Conservation (phyloP, 768 basidiomycete species). For the Naganishia kalamii region DNA sequence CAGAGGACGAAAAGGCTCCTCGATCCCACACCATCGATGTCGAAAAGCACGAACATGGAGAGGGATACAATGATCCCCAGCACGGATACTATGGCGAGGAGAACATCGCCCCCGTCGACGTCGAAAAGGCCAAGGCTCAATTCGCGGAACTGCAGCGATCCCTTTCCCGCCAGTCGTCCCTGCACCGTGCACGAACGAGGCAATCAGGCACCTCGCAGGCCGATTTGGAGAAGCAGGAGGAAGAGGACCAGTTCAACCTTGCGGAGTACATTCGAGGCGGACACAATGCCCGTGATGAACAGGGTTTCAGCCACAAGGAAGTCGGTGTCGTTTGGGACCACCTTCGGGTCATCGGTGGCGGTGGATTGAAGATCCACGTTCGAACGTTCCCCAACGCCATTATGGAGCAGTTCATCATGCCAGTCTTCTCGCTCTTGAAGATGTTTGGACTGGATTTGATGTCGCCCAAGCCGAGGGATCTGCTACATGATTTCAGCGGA, state of each 20-base stretch:
- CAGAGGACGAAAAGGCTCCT: conserved; percentile 12
- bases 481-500: conserved; percentile 56
- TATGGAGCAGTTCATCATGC: conserved; percentile 53
- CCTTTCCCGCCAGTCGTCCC: conserved; percentile 19
- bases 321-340: conserved; percentile 43
- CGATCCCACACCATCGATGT: background rate
- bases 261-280: conserved; percentile 37
- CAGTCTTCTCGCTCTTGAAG: conserved; percentile 55
- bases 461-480: conserved; percentile 53
- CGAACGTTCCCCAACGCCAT: conserved; percentile 48
- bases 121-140: conserved; percentile 21
- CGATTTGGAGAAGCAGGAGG: conserved; percentile 18
- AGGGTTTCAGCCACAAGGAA: conserved; percentile 48
- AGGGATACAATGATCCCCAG: background rate
- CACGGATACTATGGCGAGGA: conserved; percentile 17
- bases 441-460: conserved; percentile 56
- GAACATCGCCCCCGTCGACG: conserved; percentile 11
- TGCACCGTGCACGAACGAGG: conserved; percentile 20
- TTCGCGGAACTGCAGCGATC: conserved; percentile 19
- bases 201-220: conserved; percentile 6
- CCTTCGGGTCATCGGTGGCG: conserved; percentile 46
- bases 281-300: conserved; percentile 33
- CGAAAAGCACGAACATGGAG: conserved; percentile 12
- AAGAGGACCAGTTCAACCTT: conserved; percentile 25
- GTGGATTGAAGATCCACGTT: conserved; percentile 49